phyloP scores from a whole-genome alignment of 2,329 filamentous ascomycete species.

The Fusarium sublunatum region DNA sequence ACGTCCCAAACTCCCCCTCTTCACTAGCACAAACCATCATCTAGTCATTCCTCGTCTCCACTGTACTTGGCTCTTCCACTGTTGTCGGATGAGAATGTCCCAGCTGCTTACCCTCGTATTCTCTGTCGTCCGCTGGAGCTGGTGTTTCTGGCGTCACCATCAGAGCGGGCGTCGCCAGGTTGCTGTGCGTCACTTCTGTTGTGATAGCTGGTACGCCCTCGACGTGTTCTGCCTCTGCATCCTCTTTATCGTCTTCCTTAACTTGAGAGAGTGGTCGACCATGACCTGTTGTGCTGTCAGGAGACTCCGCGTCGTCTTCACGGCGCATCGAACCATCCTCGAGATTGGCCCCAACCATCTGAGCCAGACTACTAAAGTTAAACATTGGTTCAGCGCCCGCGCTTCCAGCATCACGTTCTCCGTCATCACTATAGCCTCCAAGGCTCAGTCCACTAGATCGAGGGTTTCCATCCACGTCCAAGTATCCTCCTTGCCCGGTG shows the following conservation, averaged over 20 bases:
- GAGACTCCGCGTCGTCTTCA: slow-evolving; percentile 46
- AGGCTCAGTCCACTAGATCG: slow-evolving; percentile 67
- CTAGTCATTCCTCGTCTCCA: slow-evolving; percentile 3
- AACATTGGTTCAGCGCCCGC: slow-evolving; percentile 80
- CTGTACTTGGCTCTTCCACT: slow-evolving; percentile 2
- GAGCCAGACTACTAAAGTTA: slow-evolving; percentile 88
- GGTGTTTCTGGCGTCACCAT: slow-evolving; percentile 65
- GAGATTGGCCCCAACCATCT: slow-evolving; percentile 78
- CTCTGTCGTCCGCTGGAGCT: slow-evolving; percentile 48
- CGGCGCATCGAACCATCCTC: slow-evolving; percentile 56
- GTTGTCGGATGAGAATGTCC: slow-evolving; percentile 55
- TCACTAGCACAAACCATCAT: slow-evolving; percentile 45
- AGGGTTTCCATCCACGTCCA: slow-evolving; percentile 56
- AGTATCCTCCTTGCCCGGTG: slow-evolving; percentile 49
- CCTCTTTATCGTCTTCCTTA: slow-evolving; percentile 54
- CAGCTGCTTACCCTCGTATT: slow-evolving; percentile 58
- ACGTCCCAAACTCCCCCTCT: slow-evolving; percentile 17
- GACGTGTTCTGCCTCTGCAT: slow-evolving; percentile 48
- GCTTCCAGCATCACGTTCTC: slow-evolving; percentile 62
- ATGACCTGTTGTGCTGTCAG: slow-evolving; percentile 27
- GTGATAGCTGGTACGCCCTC: slow-evolving; percentile 35
- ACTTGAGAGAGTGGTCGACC: slow-evolving; percentile 52
- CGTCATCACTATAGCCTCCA: slow-evolving; percentile 58
- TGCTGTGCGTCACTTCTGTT: slow-evolving; percentile 6
- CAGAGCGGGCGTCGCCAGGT: slow-evolving; percentile 54